A percentile compares a stretch with the other conserved stretches of the same genome.
These are phyloP conservation scores for Pseudozyma pruni DNA, from an alignment of 1,284 basidiomycete genomes.

Conservation along the genomic window DNA sequence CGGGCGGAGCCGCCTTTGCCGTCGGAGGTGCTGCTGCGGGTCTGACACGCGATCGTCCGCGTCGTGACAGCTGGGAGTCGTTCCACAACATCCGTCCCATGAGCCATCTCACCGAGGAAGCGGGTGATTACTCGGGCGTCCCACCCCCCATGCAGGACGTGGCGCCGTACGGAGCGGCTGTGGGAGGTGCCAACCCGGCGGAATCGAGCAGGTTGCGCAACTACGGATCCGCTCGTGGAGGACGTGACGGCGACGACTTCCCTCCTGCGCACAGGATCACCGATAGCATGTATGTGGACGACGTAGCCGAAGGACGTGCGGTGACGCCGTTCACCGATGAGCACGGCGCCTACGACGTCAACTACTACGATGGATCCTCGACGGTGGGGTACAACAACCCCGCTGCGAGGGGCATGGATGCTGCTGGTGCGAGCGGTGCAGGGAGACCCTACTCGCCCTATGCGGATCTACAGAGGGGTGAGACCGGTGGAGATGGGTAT, in stretches of 20 bases:
- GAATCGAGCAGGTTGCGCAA: slow-evolving; percentile 26
- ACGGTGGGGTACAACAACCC: slow-evolving; percentile 38
- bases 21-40: slow-evolving; percentile 39
- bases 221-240: slow-evolving; percentile 32
- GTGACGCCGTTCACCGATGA: slow-evolving; percentile 39
- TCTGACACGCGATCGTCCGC: slow-evolving; percentile 22
- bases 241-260: slow-evolving; percentile 7
- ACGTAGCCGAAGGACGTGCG: slow-evolving; percentile 2
- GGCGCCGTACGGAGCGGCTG: slow-evolving; percentile 15
- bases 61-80: slow-evolving; percentile 36
- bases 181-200: slow-evolving; percentile 17
- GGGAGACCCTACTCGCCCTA: slow-evolving; percentile 45
- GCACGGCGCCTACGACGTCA: slow-evolving; percentile 43
- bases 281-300: slow-evolving; percentile 30
- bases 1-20: slow-evolving; percentile 33
- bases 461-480: slow-evolving; percentile 37
- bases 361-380: slow-evolving; percentile 48
- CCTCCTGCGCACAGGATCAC: slow-evolving; percentile 21
- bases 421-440: slow-evolving; percentile 16
- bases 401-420: slow-evolving; percentile 42
- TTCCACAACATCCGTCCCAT: slow-evolving; percentile 36
- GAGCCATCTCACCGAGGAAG: slow-evolving; percentile 32
- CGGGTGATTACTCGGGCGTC: slow-evolving; percentile 13
- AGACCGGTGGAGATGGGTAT: slow-evolving; percentile 2
- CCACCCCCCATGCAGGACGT: slow-evolving; percentile 48